These are phyloP conservation scores for Suhomyces xylopsoci DNA, from an alignment of 805 yeast species.

Conservation along the genomic window DNA sequence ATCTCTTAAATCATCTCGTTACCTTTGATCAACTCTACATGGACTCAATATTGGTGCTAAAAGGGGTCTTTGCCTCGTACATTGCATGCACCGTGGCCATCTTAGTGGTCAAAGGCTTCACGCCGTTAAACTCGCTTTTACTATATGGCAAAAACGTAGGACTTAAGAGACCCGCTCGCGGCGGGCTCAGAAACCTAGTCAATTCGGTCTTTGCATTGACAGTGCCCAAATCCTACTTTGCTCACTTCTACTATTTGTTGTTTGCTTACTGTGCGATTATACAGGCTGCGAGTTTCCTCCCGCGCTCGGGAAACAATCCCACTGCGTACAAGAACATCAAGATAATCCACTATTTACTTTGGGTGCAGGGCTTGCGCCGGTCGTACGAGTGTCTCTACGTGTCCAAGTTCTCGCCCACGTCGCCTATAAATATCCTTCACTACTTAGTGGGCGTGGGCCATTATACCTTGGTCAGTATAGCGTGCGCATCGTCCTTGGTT, in stretches of 20 bases:
- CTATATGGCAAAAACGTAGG: constrained; percentile 21
- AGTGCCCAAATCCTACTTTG: constrained; percentile 62
- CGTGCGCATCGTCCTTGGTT: neutral
- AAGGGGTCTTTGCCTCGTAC: neutral
- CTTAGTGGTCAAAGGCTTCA: constrained; percentile 12
- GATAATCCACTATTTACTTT: constrained; percentile 20
- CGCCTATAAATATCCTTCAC: constrained; percentile 65
- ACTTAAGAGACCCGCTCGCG: neutral
- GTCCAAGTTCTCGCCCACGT: constrained; percentile 41
- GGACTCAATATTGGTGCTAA: neutral
- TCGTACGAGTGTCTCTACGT: constrained; percentile 51
- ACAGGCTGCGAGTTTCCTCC: constrained; percentile 18
- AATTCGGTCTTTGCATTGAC: constrained; percentile 23
- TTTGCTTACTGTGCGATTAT: constrained; percentile 18
- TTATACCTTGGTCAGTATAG: constrained; percentile 41
- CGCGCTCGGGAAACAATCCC: constrained; percentile 5
- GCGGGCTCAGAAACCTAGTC: neutral
- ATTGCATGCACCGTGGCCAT: constrained; percentile 8
- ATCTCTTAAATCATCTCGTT: too few species aligned
- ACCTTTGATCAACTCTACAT: too few species aligned
- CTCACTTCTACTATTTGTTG: constrained; percentile 58
- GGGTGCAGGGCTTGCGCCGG: constrained; percentile 55
- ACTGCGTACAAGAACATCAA: constrained; percentile 15
- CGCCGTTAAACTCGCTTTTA: constrained; percentile 17
- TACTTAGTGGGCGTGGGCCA: constrained; percentile 63